These are phyloP conservation scores for Plicaturopsis crispa DNA, from an alignment of 768 basidiomycete genomes.

Conservation along the genomic window DNA sequence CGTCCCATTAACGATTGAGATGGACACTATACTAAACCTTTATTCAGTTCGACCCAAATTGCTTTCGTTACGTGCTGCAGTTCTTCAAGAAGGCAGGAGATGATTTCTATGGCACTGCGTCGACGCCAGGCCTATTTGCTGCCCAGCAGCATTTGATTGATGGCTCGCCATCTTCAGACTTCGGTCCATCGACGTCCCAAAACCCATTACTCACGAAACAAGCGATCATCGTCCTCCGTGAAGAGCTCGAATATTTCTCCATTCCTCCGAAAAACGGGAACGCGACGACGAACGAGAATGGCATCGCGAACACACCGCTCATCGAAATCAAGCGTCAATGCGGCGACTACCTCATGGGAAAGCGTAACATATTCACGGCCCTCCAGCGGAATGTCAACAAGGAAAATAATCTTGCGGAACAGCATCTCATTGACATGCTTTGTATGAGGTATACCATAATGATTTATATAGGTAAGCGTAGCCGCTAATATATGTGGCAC, in stretches of 20 bases:
- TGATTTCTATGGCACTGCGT: constrained; percentile 83
- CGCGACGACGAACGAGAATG: constrained; percentile 66
- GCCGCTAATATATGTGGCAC: constrained; percentile 7
- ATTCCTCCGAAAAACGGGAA: constrained; percentile 71
- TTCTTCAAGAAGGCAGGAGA: constrained; percentile 90
- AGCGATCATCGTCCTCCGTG: constrained; percentile 95
- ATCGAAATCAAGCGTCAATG: constrained; percentile 79
- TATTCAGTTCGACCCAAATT: constrained; percentile 89
- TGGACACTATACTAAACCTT: constrained; percentile 1
- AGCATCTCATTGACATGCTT: constrained; percentile 99
- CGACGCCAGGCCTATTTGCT: constrained; percentile 62
- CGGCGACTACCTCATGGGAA: constrained; percentile 82
- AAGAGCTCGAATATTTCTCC: constrained; percentile 97
- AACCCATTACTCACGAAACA: constrained; percentile 94
- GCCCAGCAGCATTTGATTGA: constrained; percentile 80
- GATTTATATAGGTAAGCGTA: constrained; percentile 5
- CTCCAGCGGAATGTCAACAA: constrained; percentile 98
- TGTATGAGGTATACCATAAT: constrained; percentile 80
- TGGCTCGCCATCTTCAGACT: constrained; percentile 47
- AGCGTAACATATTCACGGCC: constrained; percentile 92
- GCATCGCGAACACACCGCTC: constrained; percentile 72
- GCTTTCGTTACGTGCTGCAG: constrained; percentile 86
- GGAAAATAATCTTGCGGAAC: constrained; percentile 98
- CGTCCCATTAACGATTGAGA: too few species aligned
- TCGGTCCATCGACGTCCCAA: constrained; percentile 62